A percentile compares a stretch with the other conserved stretches of the same genome.
phyloP scores from a whole-genome alignment of 2,329 filamentous ascomycete genomes.

The Sporothrix phasma region DNA sequence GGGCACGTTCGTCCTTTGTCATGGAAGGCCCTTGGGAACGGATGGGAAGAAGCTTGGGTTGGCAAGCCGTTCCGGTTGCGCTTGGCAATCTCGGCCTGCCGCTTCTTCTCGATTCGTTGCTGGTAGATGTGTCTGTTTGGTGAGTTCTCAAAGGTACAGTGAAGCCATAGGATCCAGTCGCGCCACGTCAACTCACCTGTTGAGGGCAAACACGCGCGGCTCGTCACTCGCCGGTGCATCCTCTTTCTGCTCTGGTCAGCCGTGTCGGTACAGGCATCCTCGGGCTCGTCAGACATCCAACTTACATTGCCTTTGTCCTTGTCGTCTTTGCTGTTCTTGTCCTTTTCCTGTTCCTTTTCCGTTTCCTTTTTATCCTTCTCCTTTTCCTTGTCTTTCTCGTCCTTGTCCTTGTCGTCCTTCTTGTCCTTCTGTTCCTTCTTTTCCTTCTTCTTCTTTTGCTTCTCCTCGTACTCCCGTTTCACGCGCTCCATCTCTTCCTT shows the following conservation, averaged over 20 bases:
- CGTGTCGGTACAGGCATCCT: background rate
- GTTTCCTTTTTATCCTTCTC: constrained; percentile 33
- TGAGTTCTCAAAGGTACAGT: background rate
- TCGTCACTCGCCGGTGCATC: constrained; percentile 50
- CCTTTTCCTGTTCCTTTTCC: constrained; percentile 18
- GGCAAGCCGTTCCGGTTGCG: constrained; percentile 71
- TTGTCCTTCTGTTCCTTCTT: constrained; percentile 51
- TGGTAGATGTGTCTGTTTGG: constrained; percentile 66
- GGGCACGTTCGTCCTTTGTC: constrained; percentile 8
- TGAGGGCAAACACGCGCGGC: constrained; percentile 72
- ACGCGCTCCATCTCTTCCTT: constrained; percentile 54
- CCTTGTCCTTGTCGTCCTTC: constrained; percentile 37
- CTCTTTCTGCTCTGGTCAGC: background rate
- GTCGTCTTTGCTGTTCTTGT: background rate
- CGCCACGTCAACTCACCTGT: constrained; percentile 50
- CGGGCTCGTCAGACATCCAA: background rate
- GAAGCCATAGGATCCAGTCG: background rate
- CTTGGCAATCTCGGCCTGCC: constrained; percentile 68
- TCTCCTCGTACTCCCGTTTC: constrained; percentile 71
- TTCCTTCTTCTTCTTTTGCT: constrained; percentile 56
- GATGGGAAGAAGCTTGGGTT: constrained; percentile 76
- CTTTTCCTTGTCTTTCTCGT: constrained; percentile 34
- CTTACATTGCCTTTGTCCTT: constrained; percentile 2
- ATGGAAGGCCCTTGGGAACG: constrained; percentile 56
- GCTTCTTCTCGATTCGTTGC: constrained; percentile 69